phyloP scores from a whole-genome alignment of 495 filamentous ascomycete genomes.

The Thermothielavioides terrestris region DNA sequence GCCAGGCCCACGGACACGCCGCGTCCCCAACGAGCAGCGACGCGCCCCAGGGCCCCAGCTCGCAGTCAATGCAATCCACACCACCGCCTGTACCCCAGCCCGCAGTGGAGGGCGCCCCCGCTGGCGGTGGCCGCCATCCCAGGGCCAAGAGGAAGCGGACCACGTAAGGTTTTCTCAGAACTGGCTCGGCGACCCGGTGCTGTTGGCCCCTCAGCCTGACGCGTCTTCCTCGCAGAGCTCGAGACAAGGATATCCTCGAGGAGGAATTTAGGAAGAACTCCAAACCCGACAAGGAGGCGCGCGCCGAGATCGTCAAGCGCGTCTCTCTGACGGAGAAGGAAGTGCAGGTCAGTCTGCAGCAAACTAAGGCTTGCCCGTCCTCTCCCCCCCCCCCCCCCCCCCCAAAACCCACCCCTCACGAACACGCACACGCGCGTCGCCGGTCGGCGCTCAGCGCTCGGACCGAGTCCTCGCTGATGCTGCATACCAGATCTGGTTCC shows the following conservation, averaged over 20 bases:
- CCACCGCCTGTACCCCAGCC: not conserved
- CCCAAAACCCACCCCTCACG: too few relatives aligned
- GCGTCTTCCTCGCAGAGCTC: constrained; percentile 45
- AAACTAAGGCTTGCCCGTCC: not conserved
- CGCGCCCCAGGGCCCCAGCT: too few relatives aligned
- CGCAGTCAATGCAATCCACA: too few relatives aligned
- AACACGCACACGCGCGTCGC: not conserved
- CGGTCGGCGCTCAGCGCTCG: not conserved
- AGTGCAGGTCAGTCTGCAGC: constrained; percentile 78
- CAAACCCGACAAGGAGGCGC: constrained; percentile 86
- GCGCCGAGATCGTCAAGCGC: constrained; percentile 70
- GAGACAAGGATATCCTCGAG: constrained; percentile 88
- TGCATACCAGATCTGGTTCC: constrained; percentile 85
- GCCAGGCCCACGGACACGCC: not conserved
- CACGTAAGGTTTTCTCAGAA: constrained; percentile 34
- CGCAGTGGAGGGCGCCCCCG: constrained; percentile 2
- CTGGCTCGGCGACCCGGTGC: constrained; percentile 4
- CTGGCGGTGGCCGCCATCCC: constrained; percentile 28
- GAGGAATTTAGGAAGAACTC: constrained; percentile 75
- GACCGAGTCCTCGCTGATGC: constrained; percentile 1
- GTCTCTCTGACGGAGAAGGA: constrained; percentile 94
- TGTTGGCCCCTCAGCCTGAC: constrained; percentile 4
- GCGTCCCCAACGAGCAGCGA: too few relatives aligned
- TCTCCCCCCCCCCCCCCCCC: too few relatives aligned
- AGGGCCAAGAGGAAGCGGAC: constrained; percentile 49